phyloP scores from a whole-genome alignment of 495 filamentous ascomycete genomes.

The Hypoxylon rickii region DNA sequence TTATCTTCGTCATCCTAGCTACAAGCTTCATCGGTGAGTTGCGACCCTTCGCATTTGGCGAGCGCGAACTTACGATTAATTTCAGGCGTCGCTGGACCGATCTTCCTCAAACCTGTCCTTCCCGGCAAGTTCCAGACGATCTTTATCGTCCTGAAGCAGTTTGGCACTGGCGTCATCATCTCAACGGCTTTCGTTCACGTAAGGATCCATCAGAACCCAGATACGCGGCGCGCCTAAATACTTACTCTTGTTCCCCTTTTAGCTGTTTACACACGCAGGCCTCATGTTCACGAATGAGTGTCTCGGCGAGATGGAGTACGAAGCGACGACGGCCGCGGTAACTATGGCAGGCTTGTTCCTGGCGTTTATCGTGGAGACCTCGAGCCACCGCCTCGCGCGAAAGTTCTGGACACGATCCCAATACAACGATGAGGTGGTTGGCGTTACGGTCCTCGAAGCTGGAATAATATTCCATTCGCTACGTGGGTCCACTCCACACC shows the following conservation, averaged over 20 bases:
- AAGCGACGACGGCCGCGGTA: slow-evolving; percentile 63
- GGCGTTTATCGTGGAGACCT: slow-evolving; percentile 64
- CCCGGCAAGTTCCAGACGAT: slow-evolving; percentile 38
- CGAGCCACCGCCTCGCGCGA: slow-evolving; percentile 57
- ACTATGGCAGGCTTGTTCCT: slow-evolving; percentile 69
- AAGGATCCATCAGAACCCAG: slow-evolving; percentile 18
- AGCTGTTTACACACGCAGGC: slow-evolving; percentile 67
- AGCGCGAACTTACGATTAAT: neutral
- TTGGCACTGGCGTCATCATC: slow-evolving; percentile 75
- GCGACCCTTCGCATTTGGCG: neutral
- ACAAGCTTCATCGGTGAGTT: slow-evolving; percentile 49
- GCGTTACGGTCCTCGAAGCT: slow-evolving; percentile 66
- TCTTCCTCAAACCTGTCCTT: slow-evolving; percentile 44
- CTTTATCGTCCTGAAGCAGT: slow-evolving; percentile 65
- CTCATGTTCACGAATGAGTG: slow-evolving; percentile 69
- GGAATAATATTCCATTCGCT: slow-evolving; percentile 77
- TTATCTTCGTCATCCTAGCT: slow-evolving; percentile 62
- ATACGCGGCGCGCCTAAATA: neutral
- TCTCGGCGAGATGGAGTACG: slow-evolving; percentile 62
- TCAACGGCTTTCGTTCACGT: slow-evolving; percentile 74
- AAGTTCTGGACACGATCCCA: slow-evolving; percentile 23
- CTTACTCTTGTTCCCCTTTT: neutral
- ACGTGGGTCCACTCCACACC: slow-evolving; percentile 39
- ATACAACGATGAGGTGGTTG: slow-evolving; percentile 52
- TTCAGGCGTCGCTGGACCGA: slow-evolving; percentile 50